phyloP scores from a whole-genome alignment of 2,329 filamentous ascomycete species.

The Ceratocystis ficicola region DNA sequence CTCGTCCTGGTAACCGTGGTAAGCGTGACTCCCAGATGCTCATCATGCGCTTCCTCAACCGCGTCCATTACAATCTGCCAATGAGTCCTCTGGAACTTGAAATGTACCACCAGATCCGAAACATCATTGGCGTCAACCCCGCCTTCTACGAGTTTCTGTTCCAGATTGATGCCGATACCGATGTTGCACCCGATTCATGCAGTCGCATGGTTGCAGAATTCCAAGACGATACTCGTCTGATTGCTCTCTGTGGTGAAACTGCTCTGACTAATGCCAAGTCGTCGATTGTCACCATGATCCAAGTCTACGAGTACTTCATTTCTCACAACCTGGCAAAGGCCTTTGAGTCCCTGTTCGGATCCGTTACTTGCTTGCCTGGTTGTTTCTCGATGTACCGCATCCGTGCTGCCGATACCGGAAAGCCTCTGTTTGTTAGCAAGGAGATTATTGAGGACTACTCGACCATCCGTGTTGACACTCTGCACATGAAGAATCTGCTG shows the following conservation, averaged over 20 bases:
- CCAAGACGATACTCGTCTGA: constrained; percentile 81
- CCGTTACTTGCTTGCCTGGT: constrained; percentile 92
- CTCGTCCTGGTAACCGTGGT: constrained; percentile 89
- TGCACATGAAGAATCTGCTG: constrained; percentile 97
- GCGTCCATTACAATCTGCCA: constrained; percentile 89
- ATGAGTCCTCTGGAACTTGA: constrained; percentile 97
- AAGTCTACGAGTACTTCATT: constrained; percentile 99
- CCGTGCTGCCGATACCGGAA: constrained; percentile 83
- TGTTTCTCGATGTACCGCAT: constrained; percentile 99
- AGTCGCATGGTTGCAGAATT: constrained; percentile 88
- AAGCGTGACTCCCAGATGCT: constrained; percentile 99
- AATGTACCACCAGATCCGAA: constrained; percentile 96
- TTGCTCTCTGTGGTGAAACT: constrained; percentile 90
- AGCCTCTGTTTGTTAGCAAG: constrained; percentile 88
- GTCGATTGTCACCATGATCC: constrained; percentile 96
- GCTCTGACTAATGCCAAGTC: constrained; percentile 83
- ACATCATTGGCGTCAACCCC: constrained; percentile 96
- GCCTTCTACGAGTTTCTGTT: constrained; percentile 96
- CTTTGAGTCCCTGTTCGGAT: constrained; percentile 93
- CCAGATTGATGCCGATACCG: constrained; percentile 94
- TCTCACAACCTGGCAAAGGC: constrained; percentile 95
- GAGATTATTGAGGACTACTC: constrained; percentile 81
- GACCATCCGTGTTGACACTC: constrained; percentile 88
- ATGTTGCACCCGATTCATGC: constrained; percentile 78
- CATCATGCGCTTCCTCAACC: constrained; percentile 97